Conservation (phyloP, 305 asterid species). For the Fraxinus platypoda region DNA sequence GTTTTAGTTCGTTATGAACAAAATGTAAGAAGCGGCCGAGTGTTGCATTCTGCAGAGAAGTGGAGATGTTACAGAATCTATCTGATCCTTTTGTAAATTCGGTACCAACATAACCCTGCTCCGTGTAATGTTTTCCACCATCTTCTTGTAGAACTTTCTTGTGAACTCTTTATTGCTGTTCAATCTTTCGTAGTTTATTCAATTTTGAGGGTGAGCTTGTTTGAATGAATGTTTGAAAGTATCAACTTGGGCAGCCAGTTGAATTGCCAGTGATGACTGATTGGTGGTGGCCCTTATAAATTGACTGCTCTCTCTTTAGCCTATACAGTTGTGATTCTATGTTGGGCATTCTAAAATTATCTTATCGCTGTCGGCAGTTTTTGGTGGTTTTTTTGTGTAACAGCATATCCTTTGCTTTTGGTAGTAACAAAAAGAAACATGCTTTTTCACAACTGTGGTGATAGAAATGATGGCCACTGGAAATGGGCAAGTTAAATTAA, state of each 20-base stretch:
- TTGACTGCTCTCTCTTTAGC: constrained; percentile 16
- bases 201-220: too few species aligned
- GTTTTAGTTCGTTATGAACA: constrained; percentile 32
- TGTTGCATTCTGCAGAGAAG: constrained; percentile 33
- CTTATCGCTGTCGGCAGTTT: constrained; percentile 9
- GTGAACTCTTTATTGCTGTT: too few species aligned
- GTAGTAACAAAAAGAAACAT: not conserved
- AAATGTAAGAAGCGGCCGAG: constrained; percentile 37
- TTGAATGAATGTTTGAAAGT: constrained; percentile 8
- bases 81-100: constrained; percentile 21
- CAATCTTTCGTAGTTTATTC: too few species aligned
- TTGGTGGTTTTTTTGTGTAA: constrained; percentile 16
- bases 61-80: constrained; percentile 31
- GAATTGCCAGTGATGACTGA: constrained; percentile 14
- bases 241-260: constrained; percentile 26
- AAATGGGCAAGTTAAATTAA: not conserved
- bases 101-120: constrained; percentile 26
- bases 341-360: constrained; percentile 25
- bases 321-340: constrained; percentile 23
- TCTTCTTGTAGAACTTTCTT: too few species aligned
- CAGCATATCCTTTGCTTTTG: not conserved
- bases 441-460: not conserved
- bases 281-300: constrained; percentile 29
- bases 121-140: constrained; percentile 25
- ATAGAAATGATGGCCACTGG: not conserved